Evolutionary conservation across 2,329 filamentous ascomycete species (phyloP).

Genomic region (Neofusicoccum umdonicola): DNA sequence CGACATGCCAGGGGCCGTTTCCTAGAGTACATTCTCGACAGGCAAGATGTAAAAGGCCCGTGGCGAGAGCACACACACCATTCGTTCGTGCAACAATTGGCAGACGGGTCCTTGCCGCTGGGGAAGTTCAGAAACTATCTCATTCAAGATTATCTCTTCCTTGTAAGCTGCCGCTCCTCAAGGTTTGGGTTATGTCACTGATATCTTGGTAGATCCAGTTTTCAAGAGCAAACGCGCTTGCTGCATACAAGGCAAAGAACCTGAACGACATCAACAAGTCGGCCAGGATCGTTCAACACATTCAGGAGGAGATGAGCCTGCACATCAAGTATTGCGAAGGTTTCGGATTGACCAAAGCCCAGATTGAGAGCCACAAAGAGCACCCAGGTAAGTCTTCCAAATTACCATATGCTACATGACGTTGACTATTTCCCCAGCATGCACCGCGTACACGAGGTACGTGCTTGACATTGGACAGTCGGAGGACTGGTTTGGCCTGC

Average conservation of each 20-base stretch:
- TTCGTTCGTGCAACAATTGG: slow-evolving; percentile 75
- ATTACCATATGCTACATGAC: neutral
- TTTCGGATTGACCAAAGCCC: slow-evolving; percentile 71
- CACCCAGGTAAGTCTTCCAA: slow-evolving; percentile 58
- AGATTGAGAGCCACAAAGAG: slow-evolving; percentile 73
- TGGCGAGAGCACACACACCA: slow-evolving; percentile 81
- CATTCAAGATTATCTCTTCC: slow-evolving; percentile 86
- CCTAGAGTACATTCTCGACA: slow-evolving; percentile 75
- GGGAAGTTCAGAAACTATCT: slow-evolving; percentile 85
- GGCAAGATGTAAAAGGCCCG: slow-evolving; percentile 67
- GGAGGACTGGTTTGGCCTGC: slow-evolving; percentile 83
- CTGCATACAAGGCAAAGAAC: slow-evolving; percentile 77
- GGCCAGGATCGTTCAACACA: slow-evolving; percentile 70
- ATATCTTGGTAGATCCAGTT: slow-evolving; percentile 67
- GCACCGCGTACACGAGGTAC: slow-evolving; percentile 79
- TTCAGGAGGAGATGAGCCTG: slow-evolving; percentile 74
- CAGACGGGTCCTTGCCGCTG: slow-evolving; percentile 69
- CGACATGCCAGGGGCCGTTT: slow-evolving; percentile 58
- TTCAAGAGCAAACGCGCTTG: slow-evolving; percentile 78
- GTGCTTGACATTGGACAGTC: slow-evolving; percentile 85
- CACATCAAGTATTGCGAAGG: slow-evolving; percentile 79
- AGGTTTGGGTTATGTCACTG: neutral
- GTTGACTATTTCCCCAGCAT: slow-evolving; percentile 49
- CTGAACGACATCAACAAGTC: slow-evolving; percentile 55
- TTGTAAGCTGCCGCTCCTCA: slow-evolving; percentile 54